A percentile compares a stretch with the other conserved stretches of the same genome.
These are phyloP conservation scores for Trypethelium eluteriae DNA, from an alignment of 495 filamentous ascomycete genomes.

Conservation along the genomic window DNA sequence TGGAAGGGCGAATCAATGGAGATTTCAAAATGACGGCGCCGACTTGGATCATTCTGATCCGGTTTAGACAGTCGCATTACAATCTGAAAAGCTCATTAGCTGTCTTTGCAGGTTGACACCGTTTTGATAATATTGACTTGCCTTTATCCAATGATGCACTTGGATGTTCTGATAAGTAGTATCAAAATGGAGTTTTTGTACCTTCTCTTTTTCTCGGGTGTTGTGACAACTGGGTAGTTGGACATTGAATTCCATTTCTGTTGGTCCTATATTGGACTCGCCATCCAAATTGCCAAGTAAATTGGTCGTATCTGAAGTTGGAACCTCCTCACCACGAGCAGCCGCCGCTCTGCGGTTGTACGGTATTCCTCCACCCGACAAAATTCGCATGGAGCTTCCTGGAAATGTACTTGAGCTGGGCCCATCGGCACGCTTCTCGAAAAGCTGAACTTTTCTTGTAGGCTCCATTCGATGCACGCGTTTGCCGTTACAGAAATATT, in stretches of 20 bases:
- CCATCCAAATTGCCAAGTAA: slow-evolving; percentile 71
- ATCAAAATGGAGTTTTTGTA: slow-evolving; percentile 74
- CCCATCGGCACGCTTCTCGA: slow-evolving; percentile 85
- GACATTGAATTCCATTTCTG: slow-evolving; percentile 95
- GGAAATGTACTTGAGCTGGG: slow-evolving; percentile 68
- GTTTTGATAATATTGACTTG: slow-evolving; percentile 36
- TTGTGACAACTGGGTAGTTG: slow-evolving; percentile 86
- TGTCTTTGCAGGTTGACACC: not conserved
- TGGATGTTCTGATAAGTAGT: slow-evolving; percentile 95
- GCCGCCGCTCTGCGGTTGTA: slow-evolving; percentile 55
- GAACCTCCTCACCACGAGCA: slow-evolving; percentile 50
- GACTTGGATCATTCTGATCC: slow-evolving; percentile 70
- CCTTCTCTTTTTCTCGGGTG: slow-evolving; percentile 71
- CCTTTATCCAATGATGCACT: slow-evolving; percentile 99
- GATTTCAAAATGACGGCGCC: slow-evolving; percentile 93
- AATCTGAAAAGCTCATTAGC: slow-evolving; percentile 54
- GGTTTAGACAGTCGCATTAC: slow-evolving; percentile 90
- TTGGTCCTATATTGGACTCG: slow-evolving; percentile 66
- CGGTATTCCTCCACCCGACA: slow-evolving; percentile 71
- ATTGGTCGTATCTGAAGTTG: slow-evolving; percentile 50
- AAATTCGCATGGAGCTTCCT: slow-evolving; percentile 69
- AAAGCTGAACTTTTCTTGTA: slow-evolving; percentile 73
- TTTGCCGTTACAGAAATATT: slow-evolving; percentile 85
- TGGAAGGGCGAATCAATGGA: slow-evolving; percentile 98
- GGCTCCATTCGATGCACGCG: slow-evolving; percentile 81